Percentiles rank a stretch among this genome's conserved stretches.
These are phyloP conservation scores for Solanum virginianum DNA, from an alignment of 257 asterid species.

Conservation along the genomic window DNA sequence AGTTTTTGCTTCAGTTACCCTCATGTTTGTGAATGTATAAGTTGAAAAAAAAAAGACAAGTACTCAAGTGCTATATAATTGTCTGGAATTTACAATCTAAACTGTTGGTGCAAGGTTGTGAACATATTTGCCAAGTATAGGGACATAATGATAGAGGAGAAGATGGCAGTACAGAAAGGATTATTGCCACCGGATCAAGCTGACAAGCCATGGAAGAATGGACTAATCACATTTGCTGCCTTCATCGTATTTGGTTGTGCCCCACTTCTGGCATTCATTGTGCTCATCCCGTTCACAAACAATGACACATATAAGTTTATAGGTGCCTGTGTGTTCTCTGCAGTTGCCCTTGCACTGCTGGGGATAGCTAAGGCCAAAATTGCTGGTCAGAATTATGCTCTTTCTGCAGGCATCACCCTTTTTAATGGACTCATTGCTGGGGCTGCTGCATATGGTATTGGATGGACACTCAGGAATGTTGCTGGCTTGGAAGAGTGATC, in stretches of 20 bases:
- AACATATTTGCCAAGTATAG: conserved; percentile 39
- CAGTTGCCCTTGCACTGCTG: conserved; percentile 34
- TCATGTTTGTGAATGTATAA: background rate
- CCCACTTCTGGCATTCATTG: conserved; percentile 43
- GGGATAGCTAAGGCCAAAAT: conserved; percentile 53
- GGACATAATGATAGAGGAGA: conserved; percentile 37
- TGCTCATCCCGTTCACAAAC: conserved; percentile 51
- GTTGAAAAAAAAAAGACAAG: background rate
- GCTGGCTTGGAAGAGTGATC: conserved; percentile 41
- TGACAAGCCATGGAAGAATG: conserved; percentile 62
- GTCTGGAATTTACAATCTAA: background rate
- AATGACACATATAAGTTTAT: conserved; percentile 29
- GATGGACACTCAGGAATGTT: conserved; percentile 56
- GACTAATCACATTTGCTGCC: conserved; percentile 37
- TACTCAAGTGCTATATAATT: background rate
- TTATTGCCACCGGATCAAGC: conserved; percentile 25
- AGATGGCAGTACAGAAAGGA: conserved; percentile 35
- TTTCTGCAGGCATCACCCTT: conserved; percentile 25
- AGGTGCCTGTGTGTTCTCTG: conserved; percentile 53
- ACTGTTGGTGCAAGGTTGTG: conserved; percentile 23
- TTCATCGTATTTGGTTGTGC: conserved; percentile 45
- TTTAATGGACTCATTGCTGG: conserved; percentile 53
- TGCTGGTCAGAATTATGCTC: conserved; percentile 35
- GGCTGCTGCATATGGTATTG: conserved; percentile 44
- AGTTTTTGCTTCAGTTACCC: background rate